Base-by-base conservation (phyloP, 2,329 filamentous ascomycete species). In the Cylindrodendrum hubeiense region DNA sequence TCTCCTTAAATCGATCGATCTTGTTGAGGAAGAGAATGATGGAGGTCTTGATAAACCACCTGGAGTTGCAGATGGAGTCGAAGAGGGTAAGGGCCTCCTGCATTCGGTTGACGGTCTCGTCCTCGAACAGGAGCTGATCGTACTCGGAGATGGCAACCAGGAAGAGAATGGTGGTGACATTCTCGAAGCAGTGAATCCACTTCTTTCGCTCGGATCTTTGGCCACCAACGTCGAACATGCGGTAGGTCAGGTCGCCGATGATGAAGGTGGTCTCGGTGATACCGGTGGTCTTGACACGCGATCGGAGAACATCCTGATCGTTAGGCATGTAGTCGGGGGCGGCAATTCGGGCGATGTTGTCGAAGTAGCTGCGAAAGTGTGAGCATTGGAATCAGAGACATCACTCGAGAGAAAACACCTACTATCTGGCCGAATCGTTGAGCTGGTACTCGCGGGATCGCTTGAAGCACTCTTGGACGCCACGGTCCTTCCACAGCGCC, bases 181-280 rank as follows among this genome's bases (percentile, higher is more conserved):
- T 97, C 85, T 98, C 95, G 82, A 98, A 98, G 85, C 95, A 97
- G 85, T 98, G 95, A 75, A 98, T 98, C 95, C 95, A 98, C 89
- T 98, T 98, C 92, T 98, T 98, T 79, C 95, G 91, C 83, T 98
- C 95, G 7, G 94, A 97, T 79, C 95, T 90, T 83, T 97, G 95
- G 71, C 95, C 95, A 87, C 95, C 95, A 49, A 98, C 95, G 77
- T 98, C 95, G 82, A 97, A 97, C 95, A 98, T 97, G 72, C 94
- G 90, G 85, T 97, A 98, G 63, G 94, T 97, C 70, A 98, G 86
- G 76, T 97, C 93, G 71, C 94, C 94, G 71, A 97, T 97, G 79
- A 96, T 96, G 83, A 98, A 97, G 33, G 93, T 96, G 22, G 95
- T 98, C 84, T 97, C 94, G 33, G 94, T 97, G 78, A 98, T 97